Conservation (phyloP, 768 basidiomycete species). For the Podaxis sp. region DNA sequence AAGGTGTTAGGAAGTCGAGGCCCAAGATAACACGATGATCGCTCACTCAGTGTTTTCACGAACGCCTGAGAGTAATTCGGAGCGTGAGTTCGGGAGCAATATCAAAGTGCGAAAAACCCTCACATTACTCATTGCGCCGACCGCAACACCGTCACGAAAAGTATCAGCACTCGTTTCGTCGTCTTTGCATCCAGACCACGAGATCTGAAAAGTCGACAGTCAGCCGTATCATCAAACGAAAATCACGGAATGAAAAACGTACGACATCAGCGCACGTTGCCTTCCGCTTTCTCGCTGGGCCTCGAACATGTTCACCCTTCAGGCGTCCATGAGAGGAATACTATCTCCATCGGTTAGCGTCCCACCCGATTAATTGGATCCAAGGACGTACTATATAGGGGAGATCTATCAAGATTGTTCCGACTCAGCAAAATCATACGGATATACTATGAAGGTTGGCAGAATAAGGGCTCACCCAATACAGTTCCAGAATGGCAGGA, state of each 20-base stretch:
- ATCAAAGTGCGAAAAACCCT: conserved; percentile 20
- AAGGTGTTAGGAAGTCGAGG: background rate
- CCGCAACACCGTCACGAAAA: conserved; percentile 54
- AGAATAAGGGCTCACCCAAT: conserved; percentile 30
- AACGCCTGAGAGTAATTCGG: conserved; percentile 50
- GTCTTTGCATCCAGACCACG: conserved; percentile 70
- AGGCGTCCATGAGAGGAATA: conserved; percentile 58
- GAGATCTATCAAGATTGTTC: conserved; percentile 29
- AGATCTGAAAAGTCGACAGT: conserved; percentile 39
- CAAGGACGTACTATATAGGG: conserved; percentile 40
- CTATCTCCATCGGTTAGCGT: conserved; percentile 24
- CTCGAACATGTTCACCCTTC: conserved; percentile 37
- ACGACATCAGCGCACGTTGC: conserved; percentile 69
- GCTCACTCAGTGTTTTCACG: conserved; percentile 43
- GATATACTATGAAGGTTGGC: background rate
- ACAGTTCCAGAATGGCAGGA: conserved; percentile 54
- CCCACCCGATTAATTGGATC: background rate
- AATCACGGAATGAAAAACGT: conserved; percentile 15
- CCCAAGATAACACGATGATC: background rate
- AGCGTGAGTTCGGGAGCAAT: background rate
- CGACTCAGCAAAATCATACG: background rate
- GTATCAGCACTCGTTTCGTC: conserved; percentile 73
- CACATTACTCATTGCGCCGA: conserved; percentile 80
- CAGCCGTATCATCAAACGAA: background rate
- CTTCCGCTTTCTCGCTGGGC: conserved; percentile 32